Evolutionary conservation across 352 stramenopile genomes (phyloP), one percentile per base, ranked within the genome.

Genomic region (Blastocystis sp.): DNA sequence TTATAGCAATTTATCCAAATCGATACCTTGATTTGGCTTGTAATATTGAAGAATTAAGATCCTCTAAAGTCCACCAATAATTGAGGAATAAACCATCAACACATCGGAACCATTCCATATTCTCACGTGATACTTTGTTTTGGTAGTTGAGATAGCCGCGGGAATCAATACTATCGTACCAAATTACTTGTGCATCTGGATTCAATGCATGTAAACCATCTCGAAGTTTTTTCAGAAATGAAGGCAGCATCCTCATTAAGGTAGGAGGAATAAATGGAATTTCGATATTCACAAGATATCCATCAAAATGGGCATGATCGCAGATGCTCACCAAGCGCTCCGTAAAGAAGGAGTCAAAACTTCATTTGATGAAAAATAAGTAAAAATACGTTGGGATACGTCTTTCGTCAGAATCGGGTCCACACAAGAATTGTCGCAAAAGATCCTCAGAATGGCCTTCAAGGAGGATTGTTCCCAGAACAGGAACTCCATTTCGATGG

Each of bases 241-340:
- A 30, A 35, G 27, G 22, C 17, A 84, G 51, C 15, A 44, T 35
- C 4, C 7, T 44, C 37, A 84, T 1, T 24, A 84, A 42, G n/a
- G 44, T 22, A 1, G 73, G 33, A 4, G 73, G 53, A 51, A 84
- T 37, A 22, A 37, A 24, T 37, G 51, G 73, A 27, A 64, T 84
- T 68, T 84, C 73, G 33, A 84, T 69, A 42, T 84, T 84, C 24
- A 84, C 48, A 5, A 84, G n/a, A 48, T 66, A 84, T 19, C 73
- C 73, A 44, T 84, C 73, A 30, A 84, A 84, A 44, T 84, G 64
- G 33, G 42, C 51, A 33, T 84, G 24, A 37, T 22, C 15, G n/a
- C 73, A 84, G 33, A 84, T 54, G 11, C n/a, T 24, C 24, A 56
- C 48, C 6, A 84, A 64, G 9, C 56, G 73, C 13, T 84, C 73